phyloP scores from a whole-genome alignment of 441 rosid species.

The Syzygium syzygioides region DNA sequence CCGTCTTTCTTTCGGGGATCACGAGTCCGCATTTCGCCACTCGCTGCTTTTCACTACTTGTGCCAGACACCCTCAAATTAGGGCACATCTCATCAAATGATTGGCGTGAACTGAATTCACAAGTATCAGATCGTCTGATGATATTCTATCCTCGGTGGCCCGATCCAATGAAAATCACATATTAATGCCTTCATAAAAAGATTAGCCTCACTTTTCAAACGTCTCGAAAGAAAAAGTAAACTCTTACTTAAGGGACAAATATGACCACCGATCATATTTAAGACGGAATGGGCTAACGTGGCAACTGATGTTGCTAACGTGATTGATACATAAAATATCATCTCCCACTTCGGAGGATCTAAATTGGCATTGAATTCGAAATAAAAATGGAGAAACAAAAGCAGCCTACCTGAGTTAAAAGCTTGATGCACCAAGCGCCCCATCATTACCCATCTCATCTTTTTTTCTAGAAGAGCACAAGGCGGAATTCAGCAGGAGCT shows the following conservation, averaged over 20 bases:
- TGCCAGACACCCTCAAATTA: rapidly evolving
- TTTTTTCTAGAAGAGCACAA: neutral
- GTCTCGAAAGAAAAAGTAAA: neutral
- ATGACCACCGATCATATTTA: neutral
- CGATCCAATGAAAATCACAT: neutral
- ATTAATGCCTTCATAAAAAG: rapidly evolving
- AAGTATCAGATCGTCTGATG: neutral
- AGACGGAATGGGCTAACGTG: rapidly evolving
- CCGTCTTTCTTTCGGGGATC: neutral
- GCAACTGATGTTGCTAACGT: neutral
- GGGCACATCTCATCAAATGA: neutral
- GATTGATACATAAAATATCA: neutral
- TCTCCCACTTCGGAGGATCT: neutral
- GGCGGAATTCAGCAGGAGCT: neutral
- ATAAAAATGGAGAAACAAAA: neutral
- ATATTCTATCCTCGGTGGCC: rapidly evolving
- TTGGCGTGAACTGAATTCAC: neutral
- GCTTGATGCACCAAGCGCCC: neutral
- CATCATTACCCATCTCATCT: neutral
- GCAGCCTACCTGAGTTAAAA: neutral
- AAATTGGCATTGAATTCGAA: neutral
- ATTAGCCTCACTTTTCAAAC: rapidly evolving
- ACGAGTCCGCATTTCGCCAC: neutral
- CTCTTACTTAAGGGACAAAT: neutral
- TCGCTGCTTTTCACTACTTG: neutral